A percentile compares a stretch with the other conserved stretches of the same genome.
Conservation (phyloP, 768 basidiomycete genomes). For the Phallus indusiatus region DNA sequence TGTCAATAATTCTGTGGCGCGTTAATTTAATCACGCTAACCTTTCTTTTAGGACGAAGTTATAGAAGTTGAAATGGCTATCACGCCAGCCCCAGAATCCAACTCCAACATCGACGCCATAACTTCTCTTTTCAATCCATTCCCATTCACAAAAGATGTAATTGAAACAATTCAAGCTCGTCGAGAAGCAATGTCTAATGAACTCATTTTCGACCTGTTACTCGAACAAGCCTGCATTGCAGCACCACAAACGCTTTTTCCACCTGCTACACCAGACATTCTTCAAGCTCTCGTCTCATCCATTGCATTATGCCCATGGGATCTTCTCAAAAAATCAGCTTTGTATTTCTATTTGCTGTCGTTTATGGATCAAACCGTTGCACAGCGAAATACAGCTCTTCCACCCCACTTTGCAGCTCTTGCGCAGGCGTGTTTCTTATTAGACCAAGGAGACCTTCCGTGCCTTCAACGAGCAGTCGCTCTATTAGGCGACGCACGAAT, state of each 20-base stretch:
- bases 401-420: constrained; percentile 64
- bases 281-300: constrained; percentile 49
- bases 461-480: constrained; percentile 52
- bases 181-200: constrained; percentile 51
- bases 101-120: background rate
- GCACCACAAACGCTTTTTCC: constrained; percentile 59
- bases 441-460: constrained; percentile 42
- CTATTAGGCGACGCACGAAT: constrained; percentile 66
- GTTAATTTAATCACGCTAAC: background rate
- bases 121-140: background rate
- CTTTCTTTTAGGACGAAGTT: background rate
- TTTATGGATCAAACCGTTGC: constrained; percentile 41
- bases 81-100: background rate
- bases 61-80: constrained; percentile 1
- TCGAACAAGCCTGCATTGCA: constrained; percentile 52
- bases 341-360: constrained; percentile 64
- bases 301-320: constrained; percentile 61
- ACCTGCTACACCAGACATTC: constrained; percentile 42
- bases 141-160: background rate
- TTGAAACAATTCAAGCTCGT: constrained; percentile 40
- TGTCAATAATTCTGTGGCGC: background rate
- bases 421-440: constrained; percentile 84
- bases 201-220: constrained; percentile 67
- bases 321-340: constrained; percentile 66
- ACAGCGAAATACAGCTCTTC: constrained; percentile 57